Conservation (phyloP, 2,329 filamentous ascomycete genomes). For the Truncatella angustata region DNA sequence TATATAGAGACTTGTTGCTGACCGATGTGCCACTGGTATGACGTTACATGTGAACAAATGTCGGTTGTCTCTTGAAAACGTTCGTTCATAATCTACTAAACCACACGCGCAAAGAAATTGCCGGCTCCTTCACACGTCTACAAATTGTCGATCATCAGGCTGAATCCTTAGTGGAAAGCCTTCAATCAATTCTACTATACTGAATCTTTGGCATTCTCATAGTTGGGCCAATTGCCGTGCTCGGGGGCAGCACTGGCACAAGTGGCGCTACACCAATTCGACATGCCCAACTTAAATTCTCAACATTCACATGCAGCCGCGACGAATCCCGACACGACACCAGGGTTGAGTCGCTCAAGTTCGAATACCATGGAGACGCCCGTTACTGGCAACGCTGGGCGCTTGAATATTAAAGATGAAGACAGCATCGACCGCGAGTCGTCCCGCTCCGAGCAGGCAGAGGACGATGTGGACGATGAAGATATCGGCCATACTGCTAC, state of each 20-base stretch:
- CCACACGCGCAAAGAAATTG: no score
- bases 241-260: background rate
- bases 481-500: background rate
- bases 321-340: background rate
- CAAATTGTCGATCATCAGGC: no score
- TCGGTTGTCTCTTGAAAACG: no score
- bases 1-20: no score
- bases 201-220: no score
- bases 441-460: background rate
- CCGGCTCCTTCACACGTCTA: no score
- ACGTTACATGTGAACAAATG: no score
- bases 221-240: background rate
- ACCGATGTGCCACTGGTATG: no score
- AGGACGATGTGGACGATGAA: background rate
- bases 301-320: background rate
- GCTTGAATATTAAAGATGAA: background rate
- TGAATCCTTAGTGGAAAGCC: no score
- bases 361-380: constrained; percentile 1
- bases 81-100: no score
- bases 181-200: no score
- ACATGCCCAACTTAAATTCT: background rate
- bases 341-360: background rate
- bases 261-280: background rate
- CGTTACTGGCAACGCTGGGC: background rate
- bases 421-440: background rate